Evolutionary conservation across 164 flowering plant genomes (phyloP).

Genomic region (Magnolia officinalis): DNA sequence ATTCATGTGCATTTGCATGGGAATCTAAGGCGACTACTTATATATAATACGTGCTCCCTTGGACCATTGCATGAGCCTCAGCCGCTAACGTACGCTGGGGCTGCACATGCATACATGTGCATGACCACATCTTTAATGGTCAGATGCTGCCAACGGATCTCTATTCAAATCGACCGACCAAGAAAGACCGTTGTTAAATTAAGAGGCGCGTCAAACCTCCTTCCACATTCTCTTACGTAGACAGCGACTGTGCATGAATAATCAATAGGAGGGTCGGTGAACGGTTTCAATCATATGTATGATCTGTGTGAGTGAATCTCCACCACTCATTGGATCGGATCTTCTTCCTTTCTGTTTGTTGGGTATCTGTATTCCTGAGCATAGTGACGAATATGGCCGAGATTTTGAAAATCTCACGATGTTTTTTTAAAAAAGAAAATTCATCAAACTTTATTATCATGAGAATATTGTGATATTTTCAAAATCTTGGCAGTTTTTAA

Average conservation of each 20-base stretch:
- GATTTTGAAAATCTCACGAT: too few relatives aligned
- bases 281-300: background rate
- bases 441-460: too few relatives aligned
- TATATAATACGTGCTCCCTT: background rate
- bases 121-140: background rate
- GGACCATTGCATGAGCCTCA: background rate
- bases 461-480: too few relatives aligned
- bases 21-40: background rate
- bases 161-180: constrained; percentile 27
- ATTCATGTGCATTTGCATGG: background rate
- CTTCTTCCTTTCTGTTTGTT: background rate
- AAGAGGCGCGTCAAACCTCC: constrained; percentile 2
- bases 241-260: background rate
- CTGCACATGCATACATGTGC: constrained; percentile 46
- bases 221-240: constrained; percentile 9
- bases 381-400: too few relatives aligned
- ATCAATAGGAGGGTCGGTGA: background rate
- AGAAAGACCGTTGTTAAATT: background rate
- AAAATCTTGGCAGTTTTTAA: too few relatives aligned
- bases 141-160: constrained; percentile 1
- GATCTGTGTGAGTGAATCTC: constrained; percentile 5
- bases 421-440: too few relatives aligned
- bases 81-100: background rate
- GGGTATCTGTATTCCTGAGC: background rate
- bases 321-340: background rate